phyloP scores from a whole-genome alignment of 805 yeast species.

The Saccharomyces mikatae region DNA sequence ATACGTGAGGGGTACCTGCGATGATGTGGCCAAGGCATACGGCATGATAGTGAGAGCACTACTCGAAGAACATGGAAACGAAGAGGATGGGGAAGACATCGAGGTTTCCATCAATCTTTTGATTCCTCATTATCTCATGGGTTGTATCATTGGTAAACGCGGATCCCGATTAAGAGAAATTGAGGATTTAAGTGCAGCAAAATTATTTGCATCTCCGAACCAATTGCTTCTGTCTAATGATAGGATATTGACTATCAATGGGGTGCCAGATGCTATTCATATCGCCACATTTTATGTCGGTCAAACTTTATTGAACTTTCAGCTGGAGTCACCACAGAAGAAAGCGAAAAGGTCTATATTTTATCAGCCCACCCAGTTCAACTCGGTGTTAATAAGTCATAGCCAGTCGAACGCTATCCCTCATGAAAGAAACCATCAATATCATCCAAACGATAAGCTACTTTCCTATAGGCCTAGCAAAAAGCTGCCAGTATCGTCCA shows the following conservation, averaged over 20 bases:
- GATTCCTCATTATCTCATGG: slow-evolving; percentile 73
- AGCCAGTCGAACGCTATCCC: not conserved
- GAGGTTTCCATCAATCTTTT: slow-evolving; percentile 48
- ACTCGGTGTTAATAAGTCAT: slow-evolving; percentile 19
- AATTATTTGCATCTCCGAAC: slow-evolving; percentile 62
- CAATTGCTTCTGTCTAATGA: slow-evolving; percentile 72
- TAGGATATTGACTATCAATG: slow-evolving; percentile 58
- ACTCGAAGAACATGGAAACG: slow-evolving; percentile 40
- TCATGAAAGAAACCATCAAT: slow-evolving; percentile 25
- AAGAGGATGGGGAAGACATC: slow-evolving; percentile 36
- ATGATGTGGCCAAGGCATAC: slow-evolving; percentile 72
- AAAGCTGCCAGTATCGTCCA: slow-evolving; percentile 7
- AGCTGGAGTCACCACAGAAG: slow-evolving; percentile 31
- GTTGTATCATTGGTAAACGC: slow-evolving; percentile 70
- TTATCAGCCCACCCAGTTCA: slow-evolving; percentile 26
- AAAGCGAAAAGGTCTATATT: slow-evolving; percentile 38
- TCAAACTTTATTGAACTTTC: slow-evolving; percentile 56
- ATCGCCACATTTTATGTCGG: slow-evolving; percentile 72
- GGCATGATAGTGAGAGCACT: slow-evolving; percentile 64
- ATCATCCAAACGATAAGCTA: slow-evolving; percentile 20
- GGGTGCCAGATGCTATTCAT: slow-evolving; percentile 82
- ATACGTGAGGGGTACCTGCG: slow-evolving; percentile 65
- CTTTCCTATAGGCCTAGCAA: slow-evolving; percentile 9
- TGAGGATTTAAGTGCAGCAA: slow-evolving; percentile 74
- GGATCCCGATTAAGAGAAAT: slow-evolving; percentile 72